These are phyloP conservation scores for Zoysia japonica DNA, from an alignment of 176 grass and related monocot species.

Conservation along the genomic window DNA sequence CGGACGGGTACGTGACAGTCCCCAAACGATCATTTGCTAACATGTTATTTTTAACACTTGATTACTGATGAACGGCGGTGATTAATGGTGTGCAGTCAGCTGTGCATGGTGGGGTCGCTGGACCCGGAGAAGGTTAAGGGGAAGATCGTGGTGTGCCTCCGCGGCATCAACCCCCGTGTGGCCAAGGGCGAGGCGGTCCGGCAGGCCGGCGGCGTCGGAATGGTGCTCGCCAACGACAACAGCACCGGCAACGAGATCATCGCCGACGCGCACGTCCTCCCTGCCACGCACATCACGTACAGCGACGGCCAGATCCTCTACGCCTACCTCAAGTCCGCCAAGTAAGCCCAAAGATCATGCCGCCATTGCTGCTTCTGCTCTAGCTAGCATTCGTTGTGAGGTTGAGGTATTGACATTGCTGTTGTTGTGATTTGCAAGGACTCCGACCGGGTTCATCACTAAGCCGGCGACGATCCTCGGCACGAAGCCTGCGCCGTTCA, in stretches of 20 bases:
- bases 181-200: slow-evolving; percentile 59
- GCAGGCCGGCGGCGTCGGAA: slow-evolving; percentile 57
- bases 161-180: slow-evolving; percentile 47
- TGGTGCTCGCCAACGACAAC: slow-evolving; percentile 60
- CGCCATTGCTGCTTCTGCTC: not conserved
- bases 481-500: slow-evolving; percentile 71
- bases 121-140: slow-evolving; percentile 62
- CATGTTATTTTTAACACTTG: not conserved
- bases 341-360: slow-evolving; percentile 29
- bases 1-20: slow-evolving; percentile 45
- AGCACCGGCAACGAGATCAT: slow-evolving; percentile 58
- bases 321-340: slow-evolving; percentile 51
- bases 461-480: slow-evolving; percentile 49
- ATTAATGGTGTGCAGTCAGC: slow-evolving; percentile 38
- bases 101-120: slow-evolving; percentile 55
- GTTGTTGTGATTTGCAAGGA: slow-evolving; percentile 24
- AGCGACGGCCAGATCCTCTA: slow-evolving; percentile 46
- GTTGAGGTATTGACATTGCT: not conserved
- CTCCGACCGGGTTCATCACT: slow-evolving; percentile 45
- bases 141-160: slow-evolving; percentile 78
- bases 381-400: not conserved
- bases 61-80: not conserved
- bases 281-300: slow-evolving; percentile 63
- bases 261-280: slow-evolving; percentile 72
- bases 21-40: not conserved